phyloP scores from a whole-genome alignment of 352 stramenopile genomes.

The Pythium insidiosum region DNA sequence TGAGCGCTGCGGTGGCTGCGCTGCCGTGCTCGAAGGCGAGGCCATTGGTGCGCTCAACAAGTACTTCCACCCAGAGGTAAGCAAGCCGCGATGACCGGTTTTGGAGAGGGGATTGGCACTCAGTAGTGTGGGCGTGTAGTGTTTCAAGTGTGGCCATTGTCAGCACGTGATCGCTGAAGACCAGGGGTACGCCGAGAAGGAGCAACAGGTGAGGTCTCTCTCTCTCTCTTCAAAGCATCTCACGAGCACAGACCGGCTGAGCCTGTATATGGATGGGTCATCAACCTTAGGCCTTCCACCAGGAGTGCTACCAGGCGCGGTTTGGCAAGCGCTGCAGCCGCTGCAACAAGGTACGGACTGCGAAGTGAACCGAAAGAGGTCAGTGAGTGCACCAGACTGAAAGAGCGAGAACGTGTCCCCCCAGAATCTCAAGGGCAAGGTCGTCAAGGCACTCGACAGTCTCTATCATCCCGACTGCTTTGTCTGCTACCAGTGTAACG shows the following conservation, averaged over 20 bases:
- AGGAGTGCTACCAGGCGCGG: constrained; percentile 66
- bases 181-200: constrained; percentile 76
- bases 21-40: constrained; percentile 64
- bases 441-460: constrained; percentile 77
- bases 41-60: constrained; percentile 71
- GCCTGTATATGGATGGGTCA: too few species aligned
- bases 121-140: constrained; percentile 17
- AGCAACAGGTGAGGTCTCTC: too few species aligned
- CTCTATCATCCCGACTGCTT: constrained; percentile 84
- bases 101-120: not conserved
- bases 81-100: not conserved
- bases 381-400: too few species aligned
- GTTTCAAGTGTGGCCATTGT: constrained; percentile 80
- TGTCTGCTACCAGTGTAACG: constrained; percentile 67
- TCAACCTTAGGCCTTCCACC: constrained; percentile 77
- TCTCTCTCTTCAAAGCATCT: too few species aligned
- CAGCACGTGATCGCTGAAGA: constrained; percentile 62
- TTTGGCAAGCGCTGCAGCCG: constrained; percentile 79
- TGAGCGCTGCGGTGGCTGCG: constrained; percentile 63
- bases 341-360: constrained; percentile 45
- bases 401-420: not conserved
- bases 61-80: constrained; percentile 77
- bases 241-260: too few species aligned
- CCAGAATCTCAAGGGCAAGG: constrained; percentile 73
- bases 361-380: too few species aligned